Percentiles rank a stretch among this genome's conserved stretches.
phyloP scores from a whole-genome alignment of 805 yeast species.

The Monosporozyma servazzii region DNA sequence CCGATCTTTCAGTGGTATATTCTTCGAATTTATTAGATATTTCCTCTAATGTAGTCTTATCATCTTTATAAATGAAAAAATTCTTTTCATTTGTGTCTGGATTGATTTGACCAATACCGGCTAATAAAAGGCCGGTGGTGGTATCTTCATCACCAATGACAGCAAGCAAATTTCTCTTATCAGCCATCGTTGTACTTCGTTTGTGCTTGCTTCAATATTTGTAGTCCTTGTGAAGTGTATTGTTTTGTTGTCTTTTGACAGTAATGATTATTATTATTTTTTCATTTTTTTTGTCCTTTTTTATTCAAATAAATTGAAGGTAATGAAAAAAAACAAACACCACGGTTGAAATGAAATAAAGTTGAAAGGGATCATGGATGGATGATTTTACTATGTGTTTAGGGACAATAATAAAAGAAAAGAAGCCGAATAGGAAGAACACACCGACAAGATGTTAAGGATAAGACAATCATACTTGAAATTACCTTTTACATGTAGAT shows the following conservation, averaged over 20 bases:
- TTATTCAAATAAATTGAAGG: no score
- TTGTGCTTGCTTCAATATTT: background rate
- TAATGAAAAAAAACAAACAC: no score
- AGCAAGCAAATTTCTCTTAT: constrained; percentile 74
- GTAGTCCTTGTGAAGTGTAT: background rate
- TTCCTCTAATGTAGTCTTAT: constrained; percentile 68
- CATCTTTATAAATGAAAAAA: constrained; percentile 69
- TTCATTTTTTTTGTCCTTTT: background rate
- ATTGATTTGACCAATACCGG: constrained; percentile 85
- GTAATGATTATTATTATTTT: background rate
- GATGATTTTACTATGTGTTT: no score
- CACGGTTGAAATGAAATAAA: no score
- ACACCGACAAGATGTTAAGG: background rate
- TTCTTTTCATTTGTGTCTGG: constrained; percentile 49
- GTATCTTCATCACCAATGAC: constrained; percentile 98
- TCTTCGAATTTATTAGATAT: constrained; percentile 65
- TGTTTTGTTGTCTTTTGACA: background rate
- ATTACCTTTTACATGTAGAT: background rate
- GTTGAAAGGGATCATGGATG: no score
- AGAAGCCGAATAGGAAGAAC: no score
- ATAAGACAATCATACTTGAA: background rate
- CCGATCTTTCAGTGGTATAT: constrained; percentile 69
- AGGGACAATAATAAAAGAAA: no score
- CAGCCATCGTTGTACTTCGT: constrained; percentile 12
- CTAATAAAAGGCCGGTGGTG: constrained; percentile 88